These are phyloP conservation scores for Mortierella sp. DNA, from an alignment of 371 early-diverging fungal species.

Conservation along the genomic window DNA sequence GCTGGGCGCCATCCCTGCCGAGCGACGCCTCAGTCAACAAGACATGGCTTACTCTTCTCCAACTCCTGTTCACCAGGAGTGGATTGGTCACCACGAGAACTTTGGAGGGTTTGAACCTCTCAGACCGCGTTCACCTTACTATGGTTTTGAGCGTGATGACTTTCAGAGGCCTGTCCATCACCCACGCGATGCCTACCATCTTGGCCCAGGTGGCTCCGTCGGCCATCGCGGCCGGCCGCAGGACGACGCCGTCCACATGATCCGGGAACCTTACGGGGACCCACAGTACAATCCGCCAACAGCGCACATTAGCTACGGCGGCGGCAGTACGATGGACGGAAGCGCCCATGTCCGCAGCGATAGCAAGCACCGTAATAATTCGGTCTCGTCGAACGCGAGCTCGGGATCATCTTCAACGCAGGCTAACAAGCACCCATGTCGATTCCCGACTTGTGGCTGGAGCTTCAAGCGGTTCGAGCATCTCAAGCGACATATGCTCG, in stretches of 20 bases:
- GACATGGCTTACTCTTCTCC: slow-evolving; percentile 11
- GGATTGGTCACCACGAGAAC: slow-evolving; percentile 10
- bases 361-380: slow-evolving; percentile 42
- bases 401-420: slow-evolving; percentile 17
- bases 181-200: slow-evolving; percentile 1
- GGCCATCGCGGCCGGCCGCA: slow-evolving; percentile 3
- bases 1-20: slow-evolving; percentile 9
- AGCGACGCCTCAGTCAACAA: slow-evolving; percentile 36
- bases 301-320: slow-evolving; percentile 3
- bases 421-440: slow-evolving; percentile 64
- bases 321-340: neutral
- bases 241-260: neutral
- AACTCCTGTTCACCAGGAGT: slow-evolving; percentile 9
- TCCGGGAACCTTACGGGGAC: too few relatives aligned
- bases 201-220: neutral
- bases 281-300: neutral
- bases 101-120: slow-evolving; percentile 9
- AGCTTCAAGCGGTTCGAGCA: slow-evolving; percentile 86
- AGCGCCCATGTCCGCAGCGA: neutral
- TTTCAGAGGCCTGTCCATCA: slow-evolving; percentile 10
- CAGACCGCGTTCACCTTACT: slow-evolving; percentile 1
- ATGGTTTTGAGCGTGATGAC: slow-evolving; percentile 8
- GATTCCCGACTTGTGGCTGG: slow-evolving; percentile 65
- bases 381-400: slow-evolving; percentile 38
- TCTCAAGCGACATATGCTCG: slow-evolving; percentile 81